Evolutionary conservation across 2,329 filamentous ascomycete species (phyloP), one percentile per base, ranked within the genome.

Genomic region (Alternaria dauci): DNA sequence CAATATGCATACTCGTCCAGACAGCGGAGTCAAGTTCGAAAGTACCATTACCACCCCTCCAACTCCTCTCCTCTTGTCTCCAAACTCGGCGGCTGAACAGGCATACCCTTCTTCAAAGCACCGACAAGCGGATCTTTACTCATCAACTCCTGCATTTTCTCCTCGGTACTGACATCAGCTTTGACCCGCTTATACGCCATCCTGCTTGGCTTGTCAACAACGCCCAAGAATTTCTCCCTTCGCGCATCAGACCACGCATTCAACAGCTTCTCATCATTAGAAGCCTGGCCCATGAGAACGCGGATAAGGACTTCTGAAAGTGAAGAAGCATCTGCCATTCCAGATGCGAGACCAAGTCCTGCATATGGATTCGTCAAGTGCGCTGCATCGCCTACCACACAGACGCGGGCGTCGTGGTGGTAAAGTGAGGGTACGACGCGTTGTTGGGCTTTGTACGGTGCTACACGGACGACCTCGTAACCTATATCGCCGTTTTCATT

Each of bases 391-490:
- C 78, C 79, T n/a, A 75, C 68, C 2, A 81, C 56, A 3, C 78
- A 65, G 3, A 79, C 74, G 4, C 75, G 58, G 9, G 67, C 30
- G 2, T 47, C 26, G 18, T 34, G 16, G 28, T 59, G 44, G 41
- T 61, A 73, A 28, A 81, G 71, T 5, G 64, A 69, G 1, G 70
- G 56, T 2, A 73, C 78, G 39, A 75, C 78, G 0, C 77, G 66
- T 62, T 81, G 79, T 60, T 81, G 79, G 25, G 79, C 78, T 54
- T 78, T 78, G 56, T 81, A 81, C 8, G 79, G 74, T 18, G 79
- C 79, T 12, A 79, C 65, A 18, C 75, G 63, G 30, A 75, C 66
- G 2, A 81, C 66, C 16, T 75, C 62, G 48, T 78, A 81, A 1
- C 3, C 56, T 3, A 58, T 61, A 0, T 60, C 66, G 8, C 53